Conservation (phyloP, 805 yeast species). For the Suhomyces kilbournensis region DNA sequence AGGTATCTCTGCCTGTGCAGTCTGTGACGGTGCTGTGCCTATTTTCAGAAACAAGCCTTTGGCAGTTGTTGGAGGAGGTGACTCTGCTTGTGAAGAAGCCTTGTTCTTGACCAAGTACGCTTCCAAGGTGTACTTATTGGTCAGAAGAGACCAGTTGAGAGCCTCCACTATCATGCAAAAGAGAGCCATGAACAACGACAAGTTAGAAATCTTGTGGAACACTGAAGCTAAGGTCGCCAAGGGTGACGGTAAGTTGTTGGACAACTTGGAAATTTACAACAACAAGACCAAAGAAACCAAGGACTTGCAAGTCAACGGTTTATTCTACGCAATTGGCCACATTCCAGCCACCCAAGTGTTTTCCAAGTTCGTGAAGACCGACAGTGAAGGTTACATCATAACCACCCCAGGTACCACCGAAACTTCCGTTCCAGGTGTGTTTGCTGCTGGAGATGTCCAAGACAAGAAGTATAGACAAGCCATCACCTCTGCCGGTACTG, state of each 20-base stretch:
- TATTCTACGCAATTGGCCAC: slow-evolving; percentile 98
- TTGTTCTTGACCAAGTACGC: slow-evolving; percentile 95
- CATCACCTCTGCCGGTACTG: slow-evolving; percentile 98
- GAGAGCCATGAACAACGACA: slow-evolving; percentile 79
- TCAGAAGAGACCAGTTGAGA: slow-evolving; percentile 90
- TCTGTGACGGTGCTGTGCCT: slow-evolving; percentile 99
- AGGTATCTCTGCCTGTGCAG: slow-evolving; percentile 99
- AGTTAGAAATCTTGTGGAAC: slow-evolving; percentile 87
- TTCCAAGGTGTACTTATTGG: slow-evolving; percentile 88
- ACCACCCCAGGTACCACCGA: slow-evolving; percentile 87
- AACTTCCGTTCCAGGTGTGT: slow-evolving; percentile 87
- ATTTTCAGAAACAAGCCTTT: slow-evolving; percentile 96
- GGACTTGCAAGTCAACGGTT: slow-evolving; percentile 80
- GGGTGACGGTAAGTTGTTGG: slow-evolving; percentile 87
- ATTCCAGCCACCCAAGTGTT: slow-evolving; percentile 89
- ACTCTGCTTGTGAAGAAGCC: slow-evolving; percentile 99
- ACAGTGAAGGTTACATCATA: slow-evolving; percentile 82
- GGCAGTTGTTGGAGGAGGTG: slow-evolving; percentile 99
- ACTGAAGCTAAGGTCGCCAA: slow-evolving; percentile 82
- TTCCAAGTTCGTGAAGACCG: slow-evolving; percentile 73
- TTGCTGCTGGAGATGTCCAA: slow-evolving; percentile 99
- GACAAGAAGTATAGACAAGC: slow-evolving; percentile 98
- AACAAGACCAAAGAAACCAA: slow-evolving; percentile 64
- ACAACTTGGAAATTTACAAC: slow-evolving; percentile 62
- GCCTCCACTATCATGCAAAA: slow-evolving; percentile 97